Conservation (phyloP, 2,329 filamentous ascomycete genomes). For the Ophioceras dolichostomum region DNA sequence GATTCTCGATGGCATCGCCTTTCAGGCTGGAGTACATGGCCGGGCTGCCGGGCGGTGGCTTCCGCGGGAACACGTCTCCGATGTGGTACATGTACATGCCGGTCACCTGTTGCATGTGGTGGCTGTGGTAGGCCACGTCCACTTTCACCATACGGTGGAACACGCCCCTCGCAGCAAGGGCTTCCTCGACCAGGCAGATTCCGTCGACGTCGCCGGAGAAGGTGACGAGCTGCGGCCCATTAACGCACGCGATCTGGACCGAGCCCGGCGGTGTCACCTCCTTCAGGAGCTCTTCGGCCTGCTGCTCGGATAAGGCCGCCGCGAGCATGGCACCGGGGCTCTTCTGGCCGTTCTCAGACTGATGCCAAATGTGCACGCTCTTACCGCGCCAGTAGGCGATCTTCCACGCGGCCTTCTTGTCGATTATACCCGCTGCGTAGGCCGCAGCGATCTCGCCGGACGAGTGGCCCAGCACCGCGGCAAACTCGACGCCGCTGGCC, state of each 20-base stretch:
- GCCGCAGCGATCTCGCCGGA: slow-evolving; percentile 25
- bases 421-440: slow-evolving; percentile 16
- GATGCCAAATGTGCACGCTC: slow-evolving; percentile 13
- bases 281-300: slow-evolving; percentile 15
- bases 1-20: slow-evolving; percentile 4
- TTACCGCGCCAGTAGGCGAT: slow-evolving; percentile 19
- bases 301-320: slow-evolving; percentile 22
- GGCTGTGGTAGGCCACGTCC: slow-evolving; percentile 16
- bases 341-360: background rate
- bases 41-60: background rate
- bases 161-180: slow-evolving; percentile 4
- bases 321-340: slow-evolving; percentile 33
- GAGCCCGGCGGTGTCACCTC: slow-evolving; percentile 9
- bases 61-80: background rate
- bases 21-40: slow-evolving; percentile 12
- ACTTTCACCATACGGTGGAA: slow-evolving; percentile 10
- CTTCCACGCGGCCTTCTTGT: slow-evolving; percentile 15
- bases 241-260: slow-evolving; percentile 18
- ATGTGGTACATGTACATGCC: slow-evolving; percentile 8
- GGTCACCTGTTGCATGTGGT: slow-evolving; percentile 13
- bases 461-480: slow-evolving; percentile 20
- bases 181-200: slow-evolving; percentile 4
- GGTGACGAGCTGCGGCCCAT: slow-evolving; percentile 22
- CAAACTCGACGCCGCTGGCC: slow-evolving; percentile 13
- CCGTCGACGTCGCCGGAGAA: slow-evolving; percentile 14